These are phyloP conservation scores for Boletellus ananiceps DNA, from an alignment of 768 basidiomycete genomes.

Conservation along the genomic window DNA sequence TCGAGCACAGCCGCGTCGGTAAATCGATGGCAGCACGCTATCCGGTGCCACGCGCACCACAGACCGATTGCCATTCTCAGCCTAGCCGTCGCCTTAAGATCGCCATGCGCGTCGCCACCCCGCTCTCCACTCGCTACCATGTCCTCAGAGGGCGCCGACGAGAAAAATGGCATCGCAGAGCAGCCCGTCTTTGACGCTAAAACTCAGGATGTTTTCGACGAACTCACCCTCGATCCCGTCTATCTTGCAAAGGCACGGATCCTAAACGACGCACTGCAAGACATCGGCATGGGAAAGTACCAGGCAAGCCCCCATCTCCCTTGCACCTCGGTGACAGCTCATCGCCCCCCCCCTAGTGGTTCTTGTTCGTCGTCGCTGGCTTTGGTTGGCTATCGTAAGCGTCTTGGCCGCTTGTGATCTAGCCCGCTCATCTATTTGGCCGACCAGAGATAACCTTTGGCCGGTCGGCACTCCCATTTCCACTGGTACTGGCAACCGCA, in stretches of 20 bases:
- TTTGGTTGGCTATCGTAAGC: conserved; percentile 76
- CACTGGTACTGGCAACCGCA: not conserved
- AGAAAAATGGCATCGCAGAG: not conserved
- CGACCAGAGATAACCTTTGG: conserved; percentile 63
- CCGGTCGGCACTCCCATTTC: conserved; percentile 41
- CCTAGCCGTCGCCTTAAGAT: not conserved
- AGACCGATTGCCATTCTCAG: too few species aligned
- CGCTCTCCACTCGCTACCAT: conserved; percentile 10
- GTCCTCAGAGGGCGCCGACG: conserved; percentile 11
- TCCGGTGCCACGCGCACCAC: not conserved
- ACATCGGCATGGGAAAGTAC: conserved; percentile 70
- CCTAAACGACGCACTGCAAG: conserved; percentile 57
- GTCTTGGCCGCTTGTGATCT: not conserved
- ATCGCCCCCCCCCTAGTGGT: conserved; percentile 38
- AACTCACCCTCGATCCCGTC: conserved; percentile 43
- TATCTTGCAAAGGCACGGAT: conserved; percentile 56
- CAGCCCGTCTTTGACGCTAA: conserved; percentile 1
- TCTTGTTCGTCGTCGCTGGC: conserved; percentile 60
- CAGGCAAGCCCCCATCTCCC: conserved; percentile 36
- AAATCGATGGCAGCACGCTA: too few species aligned
- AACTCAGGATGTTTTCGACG: conserved; percentile 26
- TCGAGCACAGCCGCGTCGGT: not conserved
- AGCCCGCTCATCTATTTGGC: conserved; percentile 1
- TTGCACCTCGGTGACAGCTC: too few species aligned
- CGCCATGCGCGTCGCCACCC: too few species aligned